A percentile compares a stretch with the other conserved stretches of the same genome.
Conservation (phyloP, 129 eudicot species). For the Artemisia tridentata region DNA sequence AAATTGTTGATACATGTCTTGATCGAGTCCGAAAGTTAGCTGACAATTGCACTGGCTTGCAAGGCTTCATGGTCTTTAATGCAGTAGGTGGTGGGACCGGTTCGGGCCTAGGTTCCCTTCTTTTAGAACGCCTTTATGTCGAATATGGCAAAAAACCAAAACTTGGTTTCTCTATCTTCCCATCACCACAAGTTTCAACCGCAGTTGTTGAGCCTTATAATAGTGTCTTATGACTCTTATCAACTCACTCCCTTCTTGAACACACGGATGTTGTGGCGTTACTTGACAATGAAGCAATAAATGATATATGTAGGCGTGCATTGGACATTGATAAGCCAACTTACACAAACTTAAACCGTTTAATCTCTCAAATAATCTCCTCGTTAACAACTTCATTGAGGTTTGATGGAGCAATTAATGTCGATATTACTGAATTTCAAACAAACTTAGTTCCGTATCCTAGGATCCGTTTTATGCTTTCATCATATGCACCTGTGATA, state of each 20-base stretch:
- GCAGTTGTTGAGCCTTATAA: constrained; percentile 26
- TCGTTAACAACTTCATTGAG: constrained; percentile 21
- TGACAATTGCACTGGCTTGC: constrained; percentile 42
- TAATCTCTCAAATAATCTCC: constrained; percentile 24
- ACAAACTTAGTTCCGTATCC: constrained; percentile 25
- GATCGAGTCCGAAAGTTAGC: constrained; percentile 40
- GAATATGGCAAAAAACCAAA: constrained; percentile 44
- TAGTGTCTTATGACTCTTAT: constrained; percentile 24
- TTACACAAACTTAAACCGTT: constrained; percentile 23
- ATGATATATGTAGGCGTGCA: constrained; percentile 24
- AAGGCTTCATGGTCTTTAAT: constrained; percentile 38
- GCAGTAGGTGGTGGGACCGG: constrained; percentile 50
- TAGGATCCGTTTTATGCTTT: constrained; percentile 25
- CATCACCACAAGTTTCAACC: constrained; percentile 41
- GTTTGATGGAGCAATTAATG: constrained; percentile 25
- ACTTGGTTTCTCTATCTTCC: constrained; percentile 41
- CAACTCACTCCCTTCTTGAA: constrained; percentile 27
- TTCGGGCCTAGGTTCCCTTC: constrained; percentile 37
- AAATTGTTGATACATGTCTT: constrained; percentile 38
- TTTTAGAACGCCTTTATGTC: constrained; percentile 38
- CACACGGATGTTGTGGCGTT: constrained; percentile 22
- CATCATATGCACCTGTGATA: constrained; percentile 26
- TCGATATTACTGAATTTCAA: constrained; percentile 23
- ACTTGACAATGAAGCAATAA: constrained; percentile 25
- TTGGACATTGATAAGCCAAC: constrained; percentile 24